Percentiles rank a stretch among this genome's conserved stretches.
These are phyloP conservation scores for Mucor circinelloides DNA, from an alignment of 371 early-diverging fungal genomes.

Conservation along the genomic window DNA sequence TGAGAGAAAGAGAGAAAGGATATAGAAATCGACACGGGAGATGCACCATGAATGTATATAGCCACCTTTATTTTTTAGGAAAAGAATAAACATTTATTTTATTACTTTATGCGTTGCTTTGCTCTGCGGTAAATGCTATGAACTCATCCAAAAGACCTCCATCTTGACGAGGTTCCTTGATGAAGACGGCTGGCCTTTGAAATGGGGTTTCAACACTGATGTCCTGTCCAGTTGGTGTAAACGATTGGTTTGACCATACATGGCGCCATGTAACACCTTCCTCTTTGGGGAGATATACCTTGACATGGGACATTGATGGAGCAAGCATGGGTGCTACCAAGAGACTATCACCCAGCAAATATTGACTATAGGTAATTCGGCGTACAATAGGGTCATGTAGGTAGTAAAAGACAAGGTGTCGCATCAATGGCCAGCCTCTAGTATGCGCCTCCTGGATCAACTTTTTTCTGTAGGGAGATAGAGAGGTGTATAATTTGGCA, in stretches of 20 bases:
- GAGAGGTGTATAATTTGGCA: conserved; percentile 28
- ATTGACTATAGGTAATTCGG: conserved; percentile 29
- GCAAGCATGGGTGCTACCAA: conserved; percentile 28
- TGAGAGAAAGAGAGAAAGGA: neutral
- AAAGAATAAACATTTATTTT: neutral
- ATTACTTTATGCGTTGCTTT: conserved; percentile 4
- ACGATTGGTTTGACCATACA: conserved; percentile 37
- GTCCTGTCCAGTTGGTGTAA: conserved; percentile 31
- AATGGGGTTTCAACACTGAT: conserved; percentile 30
- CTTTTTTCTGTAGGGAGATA: conserved; percentile 36
- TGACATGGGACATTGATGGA: conserved; percentile 22
- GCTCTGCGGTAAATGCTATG: conserved; percentile 20
- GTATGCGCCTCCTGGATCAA: conserved; percentile 42
- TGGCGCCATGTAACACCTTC: conserved; percentile 36
- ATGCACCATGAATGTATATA: conserved; percentile 1
- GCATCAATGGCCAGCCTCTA: conserved; percentile 48
- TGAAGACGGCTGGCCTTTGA: conserved; percentile 37
- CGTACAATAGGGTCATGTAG: conserved; percentile 31
- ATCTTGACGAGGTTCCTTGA: conserved; percentile 41
- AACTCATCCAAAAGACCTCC: conserved; percentile 31
- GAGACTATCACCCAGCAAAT: conserved; percentile 26
- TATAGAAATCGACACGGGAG: neutral
- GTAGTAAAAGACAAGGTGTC: conserved; percentile 48
- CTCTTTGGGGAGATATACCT: conserved; percentile 38
- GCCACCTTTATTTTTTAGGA: neutral